Conservation (phyloP, 768 basidiomycete genomes). For the Suillus sp. region DNA sequence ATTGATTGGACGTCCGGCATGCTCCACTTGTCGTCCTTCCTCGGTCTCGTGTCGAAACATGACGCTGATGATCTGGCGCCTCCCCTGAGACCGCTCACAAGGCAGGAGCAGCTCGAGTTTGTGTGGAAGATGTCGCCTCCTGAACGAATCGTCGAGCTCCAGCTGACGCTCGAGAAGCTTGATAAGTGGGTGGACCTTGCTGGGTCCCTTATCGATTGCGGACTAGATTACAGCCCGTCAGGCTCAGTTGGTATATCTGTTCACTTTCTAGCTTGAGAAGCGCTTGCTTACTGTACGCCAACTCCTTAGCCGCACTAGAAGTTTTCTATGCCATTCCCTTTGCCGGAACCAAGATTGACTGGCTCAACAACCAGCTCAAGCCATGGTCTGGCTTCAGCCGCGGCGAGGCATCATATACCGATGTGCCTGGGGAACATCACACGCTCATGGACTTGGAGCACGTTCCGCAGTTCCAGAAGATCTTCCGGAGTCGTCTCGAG, state of each 20-base stretch:
- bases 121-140: conserved; percentile 32
- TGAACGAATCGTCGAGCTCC: conserved; percentile 31
- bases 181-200: conserved; percentile 34
- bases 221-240: conserved; percentile 27
- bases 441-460: conserved; percentile 36
- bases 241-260: conserved; percentile 30
- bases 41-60: conserved; percentile 36
- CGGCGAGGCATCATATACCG: conserved; percentile 24
- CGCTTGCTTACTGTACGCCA: conserved; percentile 7
- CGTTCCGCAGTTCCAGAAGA: conserved; percentile 32
- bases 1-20: conserved; percentile 42
- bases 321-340: conserved; percentile 34
- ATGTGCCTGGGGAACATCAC: conserved; percentile 32
- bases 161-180: conserved; percentile 28
- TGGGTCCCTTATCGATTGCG: conserved; percentile 33
- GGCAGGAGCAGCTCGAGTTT: conserved; percentile 26
- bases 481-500: conserved; percentile 29
- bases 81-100: conserved; percentile 22
- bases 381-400: conserved; percentile 30
- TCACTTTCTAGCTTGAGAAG: not conserved
- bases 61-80: conserved; percentile 25
- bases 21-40: conserved; percentile 44
- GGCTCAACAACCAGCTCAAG: conserved; percentile 32
- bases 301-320: conserved; percentile 21
- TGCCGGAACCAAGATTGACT: conserved; percentile 30